Evolutionary conservation across 805 yeast species (phyloP).

Genomic region (Starmerella bombicola): DNA sequence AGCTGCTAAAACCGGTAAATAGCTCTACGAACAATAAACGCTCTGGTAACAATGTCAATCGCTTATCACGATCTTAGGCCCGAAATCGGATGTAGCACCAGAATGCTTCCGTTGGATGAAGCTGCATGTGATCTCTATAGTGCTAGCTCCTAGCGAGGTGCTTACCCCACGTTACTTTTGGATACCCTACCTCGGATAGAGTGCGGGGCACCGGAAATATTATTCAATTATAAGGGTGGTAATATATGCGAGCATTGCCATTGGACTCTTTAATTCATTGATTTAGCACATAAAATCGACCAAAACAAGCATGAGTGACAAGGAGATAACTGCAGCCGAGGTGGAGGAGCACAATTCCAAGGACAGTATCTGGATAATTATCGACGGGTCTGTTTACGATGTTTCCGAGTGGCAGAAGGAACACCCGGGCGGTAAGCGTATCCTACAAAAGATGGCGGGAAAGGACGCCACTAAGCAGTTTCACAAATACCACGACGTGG

Average conservation of each 20-base stretch:
- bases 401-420: constrained; percentile 54
- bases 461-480: constrained; percentile 61
- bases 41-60: too few species aligned
- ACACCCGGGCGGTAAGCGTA: constrained; percentile 75
- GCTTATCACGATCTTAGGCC: too few species aligned
- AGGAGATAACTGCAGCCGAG: constrained; percentile 31
- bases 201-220: neutral
- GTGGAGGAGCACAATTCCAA: constrained; percentile 60
- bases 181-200: neutral
- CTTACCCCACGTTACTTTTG: neutral
- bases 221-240: neutral
- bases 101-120: too few species aligned
- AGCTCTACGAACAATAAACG: too few species aligned
- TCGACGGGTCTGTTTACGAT: constrained; percentile 70
- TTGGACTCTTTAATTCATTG: neutral
- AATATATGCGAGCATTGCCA: neutral
- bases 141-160: too few species aligned
- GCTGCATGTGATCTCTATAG: too few species aligned
- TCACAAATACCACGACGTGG: constrained; percentile 35
- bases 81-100: too few species aligned
- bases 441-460: constrained; percentile 71
- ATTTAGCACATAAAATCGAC: too few species aligned
- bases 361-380: constrained; percentile 72
- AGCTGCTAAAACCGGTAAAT: too few species aligned
- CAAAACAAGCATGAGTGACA: constrained; percentile 11